Percentiles rank a stretch among this genome's conserved stretches.
These are phyloP conservation scores for Aspergillus sp. DNA, from an alignment of 2,329 filamentous ascomycete genomes.

Conservation along the genomic window DNA sequence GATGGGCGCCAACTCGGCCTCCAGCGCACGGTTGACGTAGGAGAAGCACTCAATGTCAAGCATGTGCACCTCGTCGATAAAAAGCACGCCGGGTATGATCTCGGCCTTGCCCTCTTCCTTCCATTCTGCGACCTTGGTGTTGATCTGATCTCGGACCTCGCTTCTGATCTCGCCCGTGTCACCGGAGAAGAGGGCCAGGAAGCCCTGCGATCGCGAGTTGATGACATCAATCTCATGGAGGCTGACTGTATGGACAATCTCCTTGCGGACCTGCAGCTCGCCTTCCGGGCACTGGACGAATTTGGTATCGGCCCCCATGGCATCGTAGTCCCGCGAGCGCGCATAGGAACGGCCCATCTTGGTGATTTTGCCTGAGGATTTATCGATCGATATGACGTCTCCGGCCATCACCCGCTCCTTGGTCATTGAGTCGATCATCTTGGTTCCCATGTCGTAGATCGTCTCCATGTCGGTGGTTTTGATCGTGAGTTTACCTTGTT, in stretches of 20 bases:
- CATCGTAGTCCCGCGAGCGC: conserved; percentile 93
- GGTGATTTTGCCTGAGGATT: conserved; percentile 94
- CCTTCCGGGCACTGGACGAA: conserved; percentile 97
- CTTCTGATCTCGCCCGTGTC: conserved; percentile 96
- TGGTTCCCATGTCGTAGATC: conserved; percentile 97
- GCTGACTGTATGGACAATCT: conserved; percentile 92
- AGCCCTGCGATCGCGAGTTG: conserved; percentile 97
- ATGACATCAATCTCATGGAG: conserved; percentile 99
- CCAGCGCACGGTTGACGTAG: conserved; percentile 93
- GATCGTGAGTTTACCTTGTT: conserved; percentile 97
- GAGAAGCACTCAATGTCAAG: conserved; percentile 98
- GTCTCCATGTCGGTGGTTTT: conserved; percentile 99
- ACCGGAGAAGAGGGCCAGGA: conserved; percentile 91
- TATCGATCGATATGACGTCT: conserved; percentile 97
- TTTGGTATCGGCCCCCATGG: conserved; percentile 96
- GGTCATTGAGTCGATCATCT: conserved; percentile 99
- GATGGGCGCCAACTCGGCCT: conserved; percentile 88
- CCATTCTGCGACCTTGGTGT: conserved; percentile 98
- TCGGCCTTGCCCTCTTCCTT: conserved; percentile 98
- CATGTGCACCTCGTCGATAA: conserved; percentile 99
- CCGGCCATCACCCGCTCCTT: conserved; percentile 98
- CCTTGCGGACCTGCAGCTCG: conserved; percentile 92
- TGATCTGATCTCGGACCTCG: conserved; percentile 97
- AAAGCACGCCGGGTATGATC: conserved; percentile 92
- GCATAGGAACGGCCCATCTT: conserved; percentile 94